Evolutionary conservation across 23 red algal species (phyloP), one percentile per base, ranked within the genome.

Genomic region (Gracilaria vermiculophylla): DNA sequence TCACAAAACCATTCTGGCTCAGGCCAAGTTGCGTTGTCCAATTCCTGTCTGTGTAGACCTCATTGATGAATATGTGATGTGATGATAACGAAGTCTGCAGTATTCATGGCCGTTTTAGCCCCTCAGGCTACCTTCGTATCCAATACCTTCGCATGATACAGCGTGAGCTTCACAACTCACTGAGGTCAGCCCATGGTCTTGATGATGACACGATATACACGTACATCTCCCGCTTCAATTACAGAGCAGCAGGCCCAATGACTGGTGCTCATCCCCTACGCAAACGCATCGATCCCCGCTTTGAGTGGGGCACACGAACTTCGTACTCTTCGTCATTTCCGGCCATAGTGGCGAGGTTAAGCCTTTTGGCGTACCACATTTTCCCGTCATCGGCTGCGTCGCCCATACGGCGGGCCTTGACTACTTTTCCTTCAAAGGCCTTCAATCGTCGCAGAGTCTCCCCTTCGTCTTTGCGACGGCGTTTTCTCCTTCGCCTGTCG

Each of bases 301-400:
- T 64, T 73, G 39, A 2, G 8, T 73, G 44, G 4, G 67, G 67
- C 67, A 73, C 47, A 23, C 36, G 39, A 47, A 73, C 42, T 24
- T 73, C 67, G 37, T 73, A 73, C 37, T 73, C 67, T 33, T 73
- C 67, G 28, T 73, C 67, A 73, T 73, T 40, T 1, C 39, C 39
- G 23, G 67, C 19, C 39, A 73, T 48, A 4, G 67, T 48, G 2
- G 67, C 36, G 6, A 73, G 67, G 37, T 73, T 73, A 10, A 73
- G 67, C 47, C 67, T n/a, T 47, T 73, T 73, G 6, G 67, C 67
- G 67, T 73, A 73, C 67, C 67, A 73, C 67, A 73, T 73, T 73
- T 73, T 73, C 7, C 67, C 67, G 23, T 73, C 67, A 73, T 48
- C 24, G 17, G 67, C 67, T 39, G 67, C 15, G 32, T 73, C 67